A percentile compares a stretch with the other conserved stretches of the same genome.
Evolutionary conservation across 371 early-diverging fungal genomes (phyloP).

Genomic region (Rhizomucor pusillus): DNA sequence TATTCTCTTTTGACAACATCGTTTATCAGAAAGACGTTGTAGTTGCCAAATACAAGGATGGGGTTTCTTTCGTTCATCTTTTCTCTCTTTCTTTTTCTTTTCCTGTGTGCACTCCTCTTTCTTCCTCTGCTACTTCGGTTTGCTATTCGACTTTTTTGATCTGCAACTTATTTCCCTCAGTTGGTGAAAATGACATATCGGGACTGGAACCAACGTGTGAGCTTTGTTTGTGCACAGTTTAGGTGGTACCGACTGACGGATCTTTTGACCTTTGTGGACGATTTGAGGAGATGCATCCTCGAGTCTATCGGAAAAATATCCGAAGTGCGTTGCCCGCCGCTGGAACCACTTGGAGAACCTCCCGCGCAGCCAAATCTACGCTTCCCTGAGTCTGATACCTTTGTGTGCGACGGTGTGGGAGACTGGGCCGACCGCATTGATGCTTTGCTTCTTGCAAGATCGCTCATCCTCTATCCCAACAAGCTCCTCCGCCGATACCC

Average conservation of each 20-base stretch:
- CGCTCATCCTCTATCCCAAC: neutral
- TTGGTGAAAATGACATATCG: no score
- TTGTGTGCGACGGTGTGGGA: constrained; percentile 2
- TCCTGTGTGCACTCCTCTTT: no score
- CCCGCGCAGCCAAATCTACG: neutral
- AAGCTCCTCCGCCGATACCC: neutral
- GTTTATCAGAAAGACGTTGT: no score
- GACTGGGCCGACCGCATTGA: constrained; percentile 3
- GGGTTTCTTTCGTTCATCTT: no score
- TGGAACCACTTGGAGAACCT: neutral
- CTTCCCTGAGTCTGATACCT: neutral
- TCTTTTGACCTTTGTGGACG: neutral
- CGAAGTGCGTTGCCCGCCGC: neutral
- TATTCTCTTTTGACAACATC: no score
- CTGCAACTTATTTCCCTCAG: no score
- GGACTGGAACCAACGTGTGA: constrained; percentile 1
- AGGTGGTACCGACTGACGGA: constrained; percentile 6
- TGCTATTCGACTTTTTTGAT: no score
- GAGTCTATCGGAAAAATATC: neutral
- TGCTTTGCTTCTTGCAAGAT: neutral
- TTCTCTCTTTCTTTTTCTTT: no score
- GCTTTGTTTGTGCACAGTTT: neutral
- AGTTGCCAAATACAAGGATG: no score
- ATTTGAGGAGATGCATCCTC: neutral
- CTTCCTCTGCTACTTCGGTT: no score